Base-by-base conservation (phyloP, 352 stramenopile species). In the Phytophthora pisi region DNA sequence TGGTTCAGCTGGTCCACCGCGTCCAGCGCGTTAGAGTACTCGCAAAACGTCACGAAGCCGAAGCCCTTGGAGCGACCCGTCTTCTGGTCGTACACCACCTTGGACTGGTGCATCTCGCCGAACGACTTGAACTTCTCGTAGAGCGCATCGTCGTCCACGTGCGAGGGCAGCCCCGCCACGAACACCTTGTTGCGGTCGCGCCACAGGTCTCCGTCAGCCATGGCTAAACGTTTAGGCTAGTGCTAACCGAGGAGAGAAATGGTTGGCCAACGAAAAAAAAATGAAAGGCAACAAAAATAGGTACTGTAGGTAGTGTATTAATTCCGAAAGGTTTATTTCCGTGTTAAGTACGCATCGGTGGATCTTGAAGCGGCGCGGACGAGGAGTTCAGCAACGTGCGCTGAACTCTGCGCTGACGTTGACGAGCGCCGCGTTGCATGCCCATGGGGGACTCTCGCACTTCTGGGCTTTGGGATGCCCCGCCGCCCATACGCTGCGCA, bases 171-270 rank as follows among this genome's bases (percentile, higher is more conserved):
- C 1, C 88, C 88, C 10, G 85, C 88, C 46, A 95, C 86, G 66
- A 95, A 93, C 53, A 95, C 82, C 76, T 95, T 95, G 75, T 93
- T 95, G 70, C 88, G 88, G 71, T 95, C 88, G 53, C 88, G 88
- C 88, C 88, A 95, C 28, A 95, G 74, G 58, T 94, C 74, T 7
- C 66, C 70, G 66, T 90, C 82, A 9, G 68, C 72, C 83, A 90
- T 91, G 11, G 7, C 28, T 31, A 31, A 31, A 31, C 28, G 28
- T 42, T 42, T 42, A 42, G 34, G 34, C 34, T 42, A 42, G 34
- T 42, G 34, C 16, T 46, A 46, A 46, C 13, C 16, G 4, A 8
- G 5, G 26, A 30, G 26, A 8, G 5, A 23, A 46, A 46, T 46
- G 40, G 40, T 16, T 46, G 40, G 40, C 40, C 43, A 51, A 51